These are phyloP conservation scores for Macadamia integrifolia DNA, from an alignment of 164 flowering plant species.

Conservation along the genomic window DNA sequence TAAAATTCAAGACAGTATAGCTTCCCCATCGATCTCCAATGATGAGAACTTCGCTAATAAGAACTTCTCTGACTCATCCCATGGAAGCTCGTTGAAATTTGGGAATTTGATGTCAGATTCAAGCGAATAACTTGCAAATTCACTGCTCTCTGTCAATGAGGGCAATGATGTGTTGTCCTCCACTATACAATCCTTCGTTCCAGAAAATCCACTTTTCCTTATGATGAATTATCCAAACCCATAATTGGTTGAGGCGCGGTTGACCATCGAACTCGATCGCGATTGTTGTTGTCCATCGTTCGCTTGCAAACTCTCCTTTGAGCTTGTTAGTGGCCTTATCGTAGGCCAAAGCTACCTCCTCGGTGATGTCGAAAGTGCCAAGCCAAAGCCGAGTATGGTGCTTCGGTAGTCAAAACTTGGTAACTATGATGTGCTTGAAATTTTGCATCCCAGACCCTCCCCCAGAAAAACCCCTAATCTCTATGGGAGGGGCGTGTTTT, in stretches of 20 bases:
- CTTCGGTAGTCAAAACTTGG: constrained; percentile 79
- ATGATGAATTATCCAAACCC: neutral
- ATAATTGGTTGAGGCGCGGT: neutral
- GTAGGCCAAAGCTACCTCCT: constrained; percentile 89
- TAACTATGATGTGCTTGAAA: constrained; percentile 26
- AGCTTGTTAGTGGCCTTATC: constrained; percentile 84
- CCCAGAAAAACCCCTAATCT: no score
- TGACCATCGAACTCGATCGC: neutral
- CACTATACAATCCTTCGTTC: constrained; percentile 18
- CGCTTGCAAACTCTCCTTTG: constrained; percentile 74
- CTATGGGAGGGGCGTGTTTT: no score
- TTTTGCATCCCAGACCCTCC: no score
- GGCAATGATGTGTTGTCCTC: constrained; percentile 30
- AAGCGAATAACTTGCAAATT: constrained; percentile 53
- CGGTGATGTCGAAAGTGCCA: constrained; percentile 89
- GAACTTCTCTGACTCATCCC: no score
- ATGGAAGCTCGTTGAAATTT: no score
- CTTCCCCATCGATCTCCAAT: no score
- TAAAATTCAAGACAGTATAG: no score
- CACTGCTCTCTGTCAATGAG: constrained; percentile 33
- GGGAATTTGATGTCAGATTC: constrained; percentile 18
- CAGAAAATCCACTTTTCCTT: constrained; percentile 2
- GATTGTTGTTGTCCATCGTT: constrained; percentile 2
- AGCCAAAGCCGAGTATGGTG: constrained; percentile 92
- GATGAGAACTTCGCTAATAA: no score